Evolutionary conservation across 225 moss, liverwort and hornwort species (phyloP), one percentile per base, ranked within the genome.

Genomic region (Physcomitrium patens): DNA sequence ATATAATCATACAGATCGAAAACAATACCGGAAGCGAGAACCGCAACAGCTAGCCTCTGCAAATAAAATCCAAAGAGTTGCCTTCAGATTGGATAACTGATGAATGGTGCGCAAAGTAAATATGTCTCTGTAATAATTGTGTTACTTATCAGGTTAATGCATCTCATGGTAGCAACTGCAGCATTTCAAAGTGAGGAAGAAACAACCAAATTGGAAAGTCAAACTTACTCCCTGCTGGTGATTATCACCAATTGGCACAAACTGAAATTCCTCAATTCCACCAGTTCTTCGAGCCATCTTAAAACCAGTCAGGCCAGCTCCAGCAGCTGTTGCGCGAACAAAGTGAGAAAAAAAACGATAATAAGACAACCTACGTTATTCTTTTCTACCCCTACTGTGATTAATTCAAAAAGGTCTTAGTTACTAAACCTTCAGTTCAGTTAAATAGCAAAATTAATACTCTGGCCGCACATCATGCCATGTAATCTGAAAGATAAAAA

Each of bases 261-360:
- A 99, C 71, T 87, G 82, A 65, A 99, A 99, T 86, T 99, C 97
- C 67, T 93, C 87, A 44, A 99, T 87, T 24, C 97, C 97, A 68
- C 94, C 94, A 80, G 93, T 95, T 74, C 97, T 80, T 79, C 97
- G 86, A 55, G 97, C 97, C 97, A 99, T 99, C 84, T 99, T 99
- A 46, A 91, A 91, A 61, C 97, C 97, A 50, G 97, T 93, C 71
- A 99, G 87, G 60, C 97, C 97, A 79, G 97, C 97, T 83, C 97
- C 97, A 85, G 97, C 97, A 78, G 95, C 97, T 97, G 86, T 63
- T 67, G 44, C n/a, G 72, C 61, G 63, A 31, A 31, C 2, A 31
- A 31, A 31, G 5, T 31, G 5, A 70, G 62, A 23, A 71, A 69
- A 81, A 22, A 43, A 59, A 31, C 42, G 31, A 24, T 55, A 31